These are phyloP conservation scores for Pilatotrama ljubarskyi DNA, from an alignment of 768 basidiomycete genomes.

Conservation along the genomic window DNA sequence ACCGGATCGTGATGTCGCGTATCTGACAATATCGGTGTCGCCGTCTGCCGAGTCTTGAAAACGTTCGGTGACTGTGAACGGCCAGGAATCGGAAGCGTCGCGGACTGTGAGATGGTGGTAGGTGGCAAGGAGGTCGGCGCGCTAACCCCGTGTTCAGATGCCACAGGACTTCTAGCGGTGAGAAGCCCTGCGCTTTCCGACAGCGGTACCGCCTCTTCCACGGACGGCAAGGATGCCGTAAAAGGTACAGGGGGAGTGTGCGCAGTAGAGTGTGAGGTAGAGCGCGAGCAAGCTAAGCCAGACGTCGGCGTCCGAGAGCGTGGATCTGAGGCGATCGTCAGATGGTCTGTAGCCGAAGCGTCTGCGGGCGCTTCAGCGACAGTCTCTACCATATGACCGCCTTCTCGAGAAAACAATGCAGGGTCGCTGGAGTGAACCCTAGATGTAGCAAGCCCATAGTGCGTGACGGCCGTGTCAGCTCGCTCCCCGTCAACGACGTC, in stretches of 20 bases:
- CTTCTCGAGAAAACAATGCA: background rate
- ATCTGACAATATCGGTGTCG: background rate
- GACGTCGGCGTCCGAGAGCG: background rate
- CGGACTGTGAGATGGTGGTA: background rate
- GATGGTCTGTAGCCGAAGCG: background rate
- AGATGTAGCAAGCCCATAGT: background rate
- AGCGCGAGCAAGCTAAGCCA: background rate
- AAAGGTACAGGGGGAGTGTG: background rate
- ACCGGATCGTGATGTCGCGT: constrained; percentile 1
- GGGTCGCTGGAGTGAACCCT: background rate
- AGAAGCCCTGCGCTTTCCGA: background rate
- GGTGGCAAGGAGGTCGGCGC: background rate
- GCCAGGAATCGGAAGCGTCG: background rate
- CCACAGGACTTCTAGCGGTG: background rate
- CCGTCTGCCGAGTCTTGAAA: background rate
- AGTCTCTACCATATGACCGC: background rate
- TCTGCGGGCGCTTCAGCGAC: background rate
- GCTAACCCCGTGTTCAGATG: background rate
- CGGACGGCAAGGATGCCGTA: background rate
- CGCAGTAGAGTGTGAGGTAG: background rate
- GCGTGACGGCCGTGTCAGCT: too few relatives aligned
- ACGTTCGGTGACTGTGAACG: background rate
- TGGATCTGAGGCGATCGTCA: background rate
- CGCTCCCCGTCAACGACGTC: background rate
- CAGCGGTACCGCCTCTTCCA: background rate